Conservation (phyloP, 1,284 basidiomycete species). For the Tausonia pullulans region DNA sequence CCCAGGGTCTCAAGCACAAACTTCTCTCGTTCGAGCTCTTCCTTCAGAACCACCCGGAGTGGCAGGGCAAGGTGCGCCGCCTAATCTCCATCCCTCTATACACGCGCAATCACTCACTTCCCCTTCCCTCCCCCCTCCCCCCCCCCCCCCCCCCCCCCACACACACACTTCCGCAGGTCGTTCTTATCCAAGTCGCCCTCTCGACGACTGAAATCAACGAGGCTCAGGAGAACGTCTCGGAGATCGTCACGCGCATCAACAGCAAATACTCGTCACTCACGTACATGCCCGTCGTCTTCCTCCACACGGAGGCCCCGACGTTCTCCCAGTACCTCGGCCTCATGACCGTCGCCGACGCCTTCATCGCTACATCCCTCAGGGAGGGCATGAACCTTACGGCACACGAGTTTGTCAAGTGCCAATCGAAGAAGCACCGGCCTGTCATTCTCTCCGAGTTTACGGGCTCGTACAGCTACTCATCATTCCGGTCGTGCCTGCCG, state of each 20-base stretch:
- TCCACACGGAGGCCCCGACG: conserved; percentile 75
- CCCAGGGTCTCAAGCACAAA: conserved; percentile 64
- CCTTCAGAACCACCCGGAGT: conserved; percentile 63
- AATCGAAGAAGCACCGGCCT: conserved; percentile 36
- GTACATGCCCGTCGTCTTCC: conserved; percentile 76
- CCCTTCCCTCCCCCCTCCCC: no score
- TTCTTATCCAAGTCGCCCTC: conserved; percentile 75
- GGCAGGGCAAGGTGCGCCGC: conserved; percentile 51
- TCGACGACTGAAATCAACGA: conserved; percentile 71
- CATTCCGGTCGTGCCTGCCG: conserved; percentile 72
- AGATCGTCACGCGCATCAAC: conserved; percentile 70
- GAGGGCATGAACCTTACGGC: conserved; percentile 79
- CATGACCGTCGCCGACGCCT: conserved; percentile 72
- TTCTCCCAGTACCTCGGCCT: conserved; percentile 77
- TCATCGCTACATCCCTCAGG: conserved; percentile 67
- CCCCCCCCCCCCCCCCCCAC: no score
- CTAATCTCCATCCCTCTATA: background rate
- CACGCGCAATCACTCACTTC: no score
- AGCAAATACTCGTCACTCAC: conserved; percentile 68
- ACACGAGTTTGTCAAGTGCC: conserved; percentile 76
- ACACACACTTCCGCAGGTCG: conserved; percentile 43
- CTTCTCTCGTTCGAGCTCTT: conserved; percentile 74
- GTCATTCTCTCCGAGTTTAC: conserved; percentile 48
- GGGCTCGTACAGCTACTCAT: conserved; percentile 71
- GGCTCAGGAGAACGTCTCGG: conserved; percentile 58